Evolutionary conservation across 176 grass and related monocot species (phyloP), one percentile per base, ranked within the genome.

Genomic region (Oropetium thomaeum): DNA sequence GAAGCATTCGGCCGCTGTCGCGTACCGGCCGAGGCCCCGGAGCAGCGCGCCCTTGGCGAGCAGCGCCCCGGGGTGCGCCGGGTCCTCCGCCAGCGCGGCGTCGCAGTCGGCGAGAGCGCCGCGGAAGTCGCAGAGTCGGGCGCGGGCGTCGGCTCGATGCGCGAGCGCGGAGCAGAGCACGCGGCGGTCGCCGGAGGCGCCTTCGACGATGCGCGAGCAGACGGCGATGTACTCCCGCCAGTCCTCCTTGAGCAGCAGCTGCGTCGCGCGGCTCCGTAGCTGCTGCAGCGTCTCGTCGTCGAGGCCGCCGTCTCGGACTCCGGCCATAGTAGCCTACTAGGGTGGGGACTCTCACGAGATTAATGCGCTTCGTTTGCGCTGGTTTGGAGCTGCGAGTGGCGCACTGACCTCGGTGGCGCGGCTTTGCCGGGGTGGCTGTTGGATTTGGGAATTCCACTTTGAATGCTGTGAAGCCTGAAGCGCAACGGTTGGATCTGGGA

Each of bases 181-280:
- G 71, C 80, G 92, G 26, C 64, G 65, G 82, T 90, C 83, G 14
- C 58, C 51, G 59, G 15, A 25, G 39, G 33, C 64, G 58, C 11
- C 35, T 19, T 54, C 83, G 34, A 97, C 74, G 55, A 97, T 81
- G 63, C 77, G 78, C 61, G 91, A 76, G 84, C 86, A 92, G 62
- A 89, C 90, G 77, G 67, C 82, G 83, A 84, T 87, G 68, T 93
- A 97, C 42, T 87, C 88, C 22, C 71, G 51, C 95, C 95, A 93
- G 77, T 93, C 81, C 65, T 97, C 88, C 63, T 88, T 91, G 64
- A 92, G 79, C 60, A 92, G 79, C 47, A 97, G 82, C 84, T 84
- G 79, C 53, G 87, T 92, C 28, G 90, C 90, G 53, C 32, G 73
- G 76, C 84, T 92, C 75, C 93, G 79, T 7, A 97, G 84, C 67